phyloP scores from a whole-genome alignment of 2,329 filamentous ascomycete genomes.

The Colletotrichum theobromicola region DNA sequence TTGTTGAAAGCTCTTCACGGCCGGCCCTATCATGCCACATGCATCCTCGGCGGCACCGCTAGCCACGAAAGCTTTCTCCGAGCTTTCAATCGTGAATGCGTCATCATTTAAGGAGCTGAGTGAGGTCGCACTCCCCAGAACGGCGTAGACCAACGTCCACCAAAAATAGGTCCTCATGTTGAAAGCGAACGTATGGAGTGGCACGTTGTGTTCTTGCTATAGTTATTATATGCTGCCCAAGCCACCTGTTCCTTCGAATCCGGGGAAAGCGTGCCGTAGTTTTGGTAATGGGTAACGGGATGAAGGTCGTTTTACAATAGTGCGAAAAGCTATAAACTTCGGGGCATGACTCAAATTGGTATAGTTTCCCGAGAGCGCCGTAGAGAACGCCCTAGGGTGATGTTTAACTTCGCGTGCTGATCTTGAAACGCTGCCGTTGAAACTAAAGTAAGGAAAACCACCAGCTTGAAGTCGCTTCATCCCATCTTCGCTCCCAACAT shows the following conservation, averaged over 20 bases:
- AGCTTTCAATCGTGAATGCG: neutral
- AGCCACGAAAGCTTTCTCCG: neutral
- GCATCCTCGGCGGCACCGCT: neutral
- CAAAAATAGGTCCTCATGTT: neutral
- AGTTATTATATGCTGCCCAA: neutral
- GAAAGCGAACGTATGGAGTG: neutral
- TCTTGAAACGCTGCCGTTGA: neutral
- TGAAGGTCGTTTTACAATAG: neutral
- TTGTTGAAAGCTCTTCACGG: neutral
- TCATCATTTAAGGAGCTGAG: neutral
- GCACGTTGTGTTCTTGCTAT: neutral
- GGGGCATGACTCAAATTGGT: neutral
- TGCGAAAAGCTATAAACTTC: accelerated
- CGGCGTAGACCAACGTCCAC: constrained; percentile 2
- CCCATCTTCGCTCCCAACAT: neutral
- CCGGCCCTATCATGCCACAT: constrained; percentile 5
- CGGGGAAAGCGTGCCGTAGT: neutral
- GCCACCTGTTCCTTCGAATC: neutral
- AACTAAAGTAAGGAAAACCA: neutral
- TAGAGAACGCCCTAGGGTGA: neutral
- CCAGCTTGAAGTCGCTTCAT: neutral
- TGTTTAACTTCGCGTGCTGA: neutral
- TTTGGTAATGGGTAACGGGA: too few relatives aligned
- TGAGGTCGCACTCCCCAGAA: neutral
- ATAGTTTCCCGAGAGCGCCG: neutral